Base-by-base conservation (phyloP, 768 basidiomycete genomes). In the Kwoniella sp. region DNA sequence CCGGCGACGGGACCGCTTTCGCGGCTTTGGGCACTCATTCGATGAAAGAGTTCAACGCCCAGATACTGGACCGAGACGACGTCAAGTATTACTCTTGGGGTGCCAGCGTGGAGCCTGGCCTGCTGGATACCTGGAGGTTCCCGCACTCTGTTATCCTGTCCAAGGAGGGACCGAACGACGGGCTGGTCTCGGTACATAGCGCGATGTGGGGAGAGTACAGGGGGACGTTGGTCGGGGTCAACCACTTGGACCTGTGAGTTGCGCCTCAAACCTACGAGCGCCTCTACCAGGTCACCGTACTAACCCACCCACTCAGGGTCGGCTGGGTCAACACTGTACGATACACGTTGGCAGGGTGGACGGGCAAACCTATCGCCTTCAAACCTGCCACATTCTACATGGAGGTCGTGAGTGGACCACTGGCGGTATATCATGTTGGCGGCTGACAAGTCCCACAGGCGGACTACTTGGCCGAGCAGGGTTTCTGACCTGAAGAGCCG, bases 71-170 rank as follows among this genome's bases (percentile, higher is more conserved):
- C 62, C 80, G 85, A 0, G 78, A 81, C 1, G 82, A 81, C 20
- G 85, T 98, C 47, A 80, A 82, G 58, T 99, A 99, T 74, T 93
- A 88, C 62, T 90, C 88, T 66, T 99, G 90, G 88, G 95, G 95
- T 10, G 95, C 95, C 2, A 80, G 80, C 11, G 91, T 91, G 67
- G 81, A 86, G 14, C 93, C 95, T 5, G 87, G 88, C 0, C 74
- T 93, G 41, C 83, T 98, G 38, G 92, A 98, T 74, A 87, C 89
- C 0, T 95, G 88, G 83, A 86, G 62, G 11, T 74, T 67, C 65
- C 83, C 88, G 1, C 87, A 90, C 67, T 82, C 83, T 6, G 83
- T 93, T 25, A 85, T 91, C 38, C 73, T 84, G 17, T 83, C 86
- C 63, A 85, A 86, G 67, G 90, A 95, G 76, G 93, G 92, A 15